Evolutionary conservation across 257 asterid species (phyloP).

Genomic region (Salvia hispanica): DNA sequence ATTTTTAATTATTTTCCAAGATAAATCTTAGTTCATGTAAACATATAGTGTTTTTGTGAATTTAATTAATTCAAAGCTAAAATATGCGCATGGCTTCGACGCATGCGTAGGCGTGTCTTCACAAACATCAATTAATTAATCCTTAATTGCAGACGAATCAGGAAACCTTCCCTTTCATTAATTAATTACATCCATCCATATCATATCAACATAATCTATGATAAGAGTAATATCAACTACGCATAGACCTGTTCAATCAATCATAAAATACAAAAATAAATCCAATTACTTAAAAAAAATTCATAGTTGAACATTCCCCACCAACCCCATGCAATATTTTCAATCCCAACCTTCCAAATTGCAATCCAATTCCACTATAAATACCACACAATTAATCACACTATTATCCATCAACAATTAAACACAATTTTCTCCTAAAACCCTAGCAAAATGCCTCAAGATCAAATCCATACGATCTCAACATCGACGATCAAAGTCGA

Average conservation of each 20-base stretch:
- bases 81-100: too few relatives aligned
- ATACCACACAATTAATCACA: background rate
- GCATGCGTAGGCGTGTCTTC: too few relatives aligned
- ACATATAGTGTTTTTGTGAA: too few relatives aligned
- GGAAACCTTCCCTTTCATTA: too few relatives aligned
- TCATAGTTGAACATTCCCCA: background rate
- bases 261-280: background rate
- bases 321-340: constrained; percentile 10
- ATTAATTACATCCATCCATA: too few relatives aligned
- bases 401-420: background rate
- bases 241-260: constrained; percentile 2
- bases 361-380: background rate
- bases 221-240: constrained; percentile 5
- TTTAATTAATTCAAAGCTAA: too few relatives aligned
- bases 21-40: too few relatives aligned
- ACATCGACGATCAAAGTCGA: constrained; percentile 21
- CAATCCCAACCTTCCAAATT: background rate
- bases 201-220: background rate
- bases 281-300: background rate
- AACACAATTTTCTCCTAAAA: background rate
- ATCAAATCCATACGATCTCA: constrained; percentile 18
- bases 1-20: too few relatives aligned
- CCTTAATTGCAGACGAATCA: too few relatives aligned
- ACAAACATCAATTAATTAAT: too few relatives aligned
- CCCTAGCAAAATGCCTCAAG: constrained; percentile 16